phyloP scores from a whole-genome alignment of 2,329 filamentous ascomycete genomes.

The Thermothelomyces thermophilus region DNA sequence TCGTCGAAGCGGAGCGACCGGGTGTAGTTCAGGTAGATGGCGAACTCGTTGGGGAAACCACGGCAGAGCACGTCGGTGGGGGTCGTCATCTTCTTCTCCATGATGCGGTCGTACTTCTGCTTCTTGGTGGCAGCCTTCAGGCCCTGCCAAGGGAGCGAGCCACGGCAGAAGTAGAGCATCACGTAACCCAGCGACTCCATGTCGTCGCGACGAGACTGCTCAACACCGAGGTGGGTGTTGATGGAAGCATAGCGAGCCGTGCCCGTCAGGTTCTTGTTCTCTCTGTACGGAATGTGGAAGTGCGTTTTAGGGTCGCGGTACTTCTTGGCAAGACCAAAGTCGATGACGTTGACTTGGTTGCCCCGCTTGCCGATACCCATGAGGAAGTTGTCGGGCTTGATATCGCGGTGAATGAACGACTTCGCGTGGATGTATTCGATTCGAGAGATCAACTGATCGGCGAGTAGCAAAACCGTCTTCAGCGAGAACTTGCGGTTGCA shows the following conservation, averaged over 20 bases:
- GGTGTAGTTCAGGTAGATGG: slow-evolving; percentile 99
- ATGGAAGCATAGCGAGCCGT: slow-evolving; percentile 98
- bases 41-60: slow-evolving; percentile 98
- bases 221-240: slow-evolving; percentile 95
- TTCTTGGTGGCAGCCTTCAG: slow-evolving; percentile 98
- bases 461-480: slow-evolving; percentile 93
- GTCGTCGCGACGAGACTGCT: slow-evolving; percentile 97
- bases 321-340: slow-evolving; percentile 99
- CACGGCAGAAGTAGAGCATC: slow-evolving; percentile 99
- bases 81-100: slow-evolving; percentile 99
- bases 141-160: slow-evolving; percentile 97
- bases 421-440: slow-evolving; percentile 99
- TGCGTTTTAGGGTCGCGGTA: slow-evolving; percentile 99
- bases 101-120: slow-evolving; percentile 99
- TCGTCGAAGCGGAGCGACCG: slow-evolving; percentile 97
- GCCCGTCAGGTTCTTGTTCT: slow-evolving; percentile 99
- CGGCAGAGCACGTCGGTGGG: slow-evolving; percentile 97
- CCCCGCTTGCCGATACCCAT: slow-evolving; percentile 99
- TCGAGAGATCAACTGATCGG: slow-evolving; percentile 96
- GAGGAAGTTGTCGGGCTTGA: slow-evolving; percentile 99
- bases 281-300: slow-evolving; percentile 98
- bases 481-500: slow-evolving; percentile 99
- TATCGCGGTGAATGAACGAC: slow-evolving; percentile 98
- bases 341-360: slow-evolving; percentile 99
- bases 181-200: slow-evolving; percentile 99